A percentile compares a stretch with the other conserved stretches of the same genome.
Conservation (phyloP, 495 filamentous ascomycete genomes). For the Penicillium pancosmium region DNA sequence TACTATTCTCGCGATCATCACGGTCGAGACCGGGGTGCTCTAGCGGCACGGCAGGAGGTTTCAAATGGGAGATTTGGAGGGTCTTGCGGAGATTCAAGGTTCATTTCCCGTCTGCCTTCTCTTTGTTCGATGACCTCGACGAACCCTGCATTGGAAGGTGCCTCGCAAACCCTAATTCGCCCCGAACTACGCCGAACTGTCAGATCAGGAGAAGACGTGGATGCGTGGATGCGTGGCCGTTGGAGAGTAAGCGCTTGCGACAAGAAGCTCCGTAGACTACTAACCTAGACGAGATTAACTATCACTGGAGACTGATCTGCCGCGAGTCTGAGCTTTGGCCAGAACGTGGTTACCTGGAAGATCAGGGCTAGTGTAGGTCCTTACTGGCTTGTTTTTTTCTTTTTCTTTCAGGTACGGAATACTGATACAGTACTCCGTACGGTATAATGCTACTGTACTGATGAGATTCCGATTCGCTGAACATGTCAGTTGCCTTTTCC, state of each 20-base stretch:
- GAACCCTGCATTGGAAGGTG: conserved; percentile 6
- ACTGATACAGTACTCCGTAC: not conserved
- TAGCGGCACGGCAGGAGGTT: not conserved
- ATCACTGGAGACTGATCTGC: conserved; percentile 5
- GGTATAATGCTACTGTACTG: not conserved
- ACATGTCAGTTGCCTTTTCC: not conserved
- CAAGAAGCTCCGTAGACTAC: not conserved
- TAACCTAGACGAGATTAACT: not conserved
- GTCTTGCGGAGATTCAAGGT: not conserved
- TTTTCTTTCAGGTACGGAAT: not conserved
- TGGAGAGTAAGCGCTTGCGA: conserved; percentile 3
- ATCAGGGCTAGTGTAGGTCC: not conserved
- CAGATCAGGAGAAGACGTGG: not conserved
- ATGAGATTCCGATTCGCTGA: not conserved
- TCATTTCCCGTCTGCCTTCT: not conserved
- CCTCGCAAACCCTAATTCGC: conserved; percentile 6
- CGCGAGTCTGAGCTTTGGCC: conserved; percentile 5
- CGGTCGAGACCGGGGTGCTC: conserved; percentile 3
- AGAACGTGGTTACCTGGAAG: conserved; percentile 3
- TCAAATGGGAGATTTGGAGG: conserved; percentile 2
- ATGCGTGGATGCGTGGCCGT: conserved; percentile 1
- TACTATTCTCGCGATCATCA: conserved; percentile 1
- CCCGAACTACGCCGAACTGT: conserved; percentile 25
- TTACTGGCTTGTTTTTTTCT: too few relatives aligned
- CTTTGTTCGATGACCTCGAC: not conserved